Evolutionary conservation across 805 yeast species (phyloP).

Genomic region (Candida ponderosae): DNA sequence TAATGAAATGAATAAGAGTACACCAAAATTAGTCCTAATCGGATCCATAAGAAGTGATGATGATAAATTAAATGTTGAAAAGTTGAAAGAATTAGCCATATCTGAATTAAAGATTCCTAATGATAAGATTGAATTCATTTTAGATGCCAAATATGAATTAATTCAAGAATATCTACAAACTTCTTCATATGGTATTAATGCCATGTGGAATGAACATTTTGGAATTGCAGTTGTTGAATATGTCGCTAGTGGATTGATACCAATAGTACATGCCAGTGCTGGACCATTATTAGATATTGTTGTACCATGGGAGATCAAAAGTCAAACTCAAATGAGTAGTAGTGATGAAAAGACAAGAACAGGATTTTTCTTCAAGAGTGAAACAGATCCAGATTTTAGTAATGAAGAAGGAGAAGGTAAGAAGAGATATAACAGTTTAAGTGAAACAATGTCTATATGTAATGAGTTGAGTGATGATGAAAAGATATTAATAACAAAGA

Average conservation of each 20-base stretch:
- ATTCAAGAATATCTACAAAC: constrained; percentile 46
- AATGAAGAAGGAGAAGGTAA: constrained; percentile 7
- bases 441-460: constrained; percentile 38
- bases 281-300: constrained; percentile 92
- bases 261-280: constrained; percentile 89
- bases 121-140: constrained; percentile 41
- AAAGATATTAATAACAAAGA: constrained; percentile 31
- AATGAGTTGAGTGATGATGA: constrained; percentile 29
- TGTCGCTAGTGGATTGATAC: constrained; percentile 76
- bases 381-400: constrained; percentile 62
- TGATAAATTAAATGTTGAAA: constrained; percentile 54
- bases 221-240: constrained; percentile 97
- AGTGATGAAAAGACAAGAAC: constrained; percentile 39
- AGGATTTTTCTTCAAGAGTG: constrained; percentile 75
- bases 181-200: constrained; percentile 75
- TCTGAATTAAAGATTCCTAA: constrained; percentile 33
- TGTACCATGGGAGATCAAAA: constrained; percentile 36
- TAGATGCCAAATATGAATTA: constrained; percentile 66
- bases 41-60: constrained; percentile 75
- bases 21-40: constrained; percentile 60
- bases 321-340: constrained; percentile 16
- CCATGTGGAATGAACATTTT: constrained; percentile 99
- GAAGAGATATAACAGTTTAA: constrained; percentile 36
- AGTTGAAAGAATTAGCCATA: constrained; percentile 35
- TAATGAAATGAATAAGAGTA: constrained; percentile 1